These are phyloP conservation scores for Deinandra increscens DNA, from an alignment of 129 eudicot genomes.

Conservation along the genomic window DNA sequence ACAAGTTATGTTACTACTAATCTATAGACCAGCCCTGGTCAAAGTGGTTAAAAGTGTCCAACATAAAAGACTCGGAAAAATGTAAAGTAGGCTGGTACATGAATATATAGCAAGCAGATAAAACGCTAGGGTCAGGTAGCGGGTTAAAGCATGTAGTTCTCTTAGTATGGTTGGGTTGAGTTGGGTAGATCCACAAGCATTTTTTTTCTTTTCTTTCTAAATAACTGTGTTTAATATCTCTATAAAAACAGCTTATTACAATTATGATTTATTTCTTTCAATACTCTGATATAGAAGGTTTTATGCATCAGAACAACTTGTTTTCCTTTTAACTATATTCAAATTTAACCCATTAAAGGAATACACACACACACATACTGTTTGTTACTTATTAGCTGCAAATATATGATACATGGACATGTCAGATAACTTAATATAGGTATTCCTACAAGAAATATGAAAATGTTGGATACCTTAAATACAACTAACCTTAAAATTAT, in stretches of 20 bases:
- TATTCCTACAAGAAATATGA: neutral
- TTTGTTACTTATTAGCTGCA: neutral
- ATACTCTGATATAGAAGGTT: neutral
- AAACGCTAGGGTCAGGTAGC: neutral
- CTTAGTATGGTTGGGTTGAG: neutral
- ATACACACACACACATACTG: neutral
- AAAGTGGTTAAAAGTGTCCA: neutral
- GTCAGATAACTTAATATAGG: neutral
- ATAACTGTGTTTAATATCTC: neutral
- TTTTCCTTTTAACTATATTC: neutral
- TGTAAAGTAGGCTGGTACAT: neutral
- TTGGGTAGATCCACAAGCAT: neutral
- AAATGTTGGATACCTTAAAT: conserved; percentile 2
- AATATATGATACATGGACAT: neutral
- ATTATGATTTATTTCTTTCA: neutral
- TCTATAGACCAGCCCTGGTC: neutral
- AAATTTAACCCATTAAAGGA: neutral
- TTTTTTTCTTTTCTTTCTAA: neutral
- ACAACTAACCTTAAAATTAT: neutral
- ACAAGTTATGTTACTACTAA: no score
- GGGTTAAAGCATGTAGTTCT: neutral
- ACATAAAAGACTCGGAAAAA: neutral
- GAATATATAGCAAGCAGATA: neutral
- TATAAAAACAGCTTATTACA: neutral
- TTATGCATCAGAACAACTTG: neutral